phyloP scores from a whole-genome alignment of 2,329 filamentous ascomycete species.

The Trichoderma sp. region DNA sequence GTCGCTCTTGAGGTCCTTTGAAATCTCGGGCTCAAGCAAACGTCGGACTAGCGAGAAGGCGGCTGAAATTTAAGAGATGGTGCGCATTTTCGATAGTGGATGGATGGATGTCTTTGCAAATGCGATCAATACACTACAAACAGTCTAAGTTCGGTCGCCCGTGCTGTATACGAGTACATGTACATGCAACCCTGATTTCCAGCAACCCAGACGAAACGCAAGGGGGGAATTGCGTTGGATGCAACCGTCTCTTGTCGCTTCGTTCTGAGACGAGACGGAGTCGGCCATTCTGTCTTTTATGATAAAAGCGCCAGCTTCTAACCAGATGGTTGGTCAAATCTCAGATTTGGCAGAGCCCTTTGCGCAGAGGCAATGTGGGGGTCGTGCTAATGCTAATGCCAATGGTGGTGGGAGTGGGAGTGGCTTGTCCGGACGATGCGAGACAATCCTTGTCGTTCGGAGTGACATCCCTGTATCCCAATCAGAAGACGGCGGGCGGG shows the following conservation, averaged over 20 bases:
- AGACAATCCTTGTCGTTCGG: conserved; percentile 12
- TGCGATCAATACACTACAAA: background rate
- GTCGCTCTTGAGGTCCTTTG: background rate
- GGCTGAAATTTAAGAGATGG: background rate
- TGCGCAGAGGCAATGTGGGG: background rate
- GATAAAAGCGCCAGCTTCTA: background rate
- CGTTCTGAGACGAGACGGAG: conserved; percentile 14
- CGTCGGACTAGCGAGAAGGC: conserved; percentile 3
- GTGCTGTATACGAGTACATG: background rate
- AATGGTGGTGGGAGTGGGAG: background rate
- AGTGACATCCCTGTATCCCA: conserved; percentile 18
- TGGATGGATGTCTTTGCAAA: background rate
- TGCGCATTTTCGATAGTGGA: background rate
- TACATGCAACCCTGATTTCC: background rate
- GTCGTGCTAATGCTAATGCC: background rate
- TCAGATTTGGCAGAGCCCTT: conserved; percentile 3
- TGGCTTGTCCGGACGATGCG: background rate
- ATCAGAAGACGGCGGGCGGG: conserved; percentile 15
- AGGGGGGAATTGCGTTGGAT: conserved; percentile 6
- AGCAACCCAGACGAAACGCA: background rate
- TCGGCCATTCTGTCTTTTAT: conserved; percentile 13
- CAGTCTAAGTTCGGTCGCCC: background rate
- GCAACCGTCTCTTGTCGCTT: background rate
- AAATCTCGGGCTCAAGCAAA: background rate
- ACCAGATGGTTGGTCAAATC: conserved; percentile 15